phyloP scores from a whole-genome alignment of 306 rosid genomes.

The Phaseolus lunatus region DNA sequence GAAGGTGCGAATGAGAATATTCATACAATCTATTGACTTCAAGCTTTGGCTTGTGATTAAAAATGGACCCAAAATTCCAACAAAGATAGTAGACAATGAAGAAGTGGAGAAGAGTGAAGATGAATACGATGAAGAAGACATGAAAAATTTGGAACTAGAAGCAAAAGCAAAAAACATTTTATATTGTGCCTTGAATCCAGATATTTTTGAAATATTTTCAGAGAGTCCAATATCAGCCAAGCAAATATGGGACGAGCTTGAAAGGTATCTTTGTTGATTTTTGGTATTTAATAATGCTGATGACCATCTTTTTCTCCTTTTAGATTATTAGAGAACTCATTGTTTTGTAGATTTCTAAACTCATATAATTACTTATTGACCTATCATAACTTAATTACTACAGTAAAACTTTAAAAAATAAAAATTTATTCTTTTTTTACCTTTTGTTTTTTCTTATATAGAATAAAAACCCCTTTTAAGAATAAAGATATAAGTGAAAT shows the following conservation, averaged over 20 bases:
- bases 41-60: slow-evolving; percentile 38
- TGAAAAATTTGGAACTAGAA: slow-evolving; percentile 6
- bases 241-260: slow-evolving; percentile 32
- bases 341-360: background rate
- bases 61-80: slow-evolving; percentile 39
- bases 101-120: slow-evolving; percentile 40
- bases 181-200: slow-evolving; percentile 26
- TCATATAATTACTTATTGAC: background rate
- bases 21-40: slow-evolving; percentile 2
- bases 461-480: too few species aligned
- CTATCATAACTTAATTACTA: background rate
- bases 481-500: too few species aligned
- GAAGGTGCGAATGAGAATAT: slow-evolving; percentile 10
- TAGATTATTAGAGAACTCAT: background rate
- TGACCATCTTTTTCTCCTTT: background rate
- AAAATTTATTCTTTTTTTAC: too few species aligned
- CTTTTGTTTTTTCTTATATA: too few species aligned
- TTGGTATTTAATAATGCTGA: too few species aligned
- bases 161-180: slow-evolving; percentile 32
- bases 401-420: too few species aligned
- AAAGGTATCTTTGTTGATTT: background rate
- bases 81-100: background rate
- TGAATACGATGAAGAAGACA: slow-evolving; percentile 24
- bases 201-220: background rate
- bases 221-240: background rate